A percentile compares a stretch with the other conserved stretches of the same genome.
Conservation (phyloP, 192 early-diverging fungal genomes). For the Ambispora gerdemannii region DNA sequence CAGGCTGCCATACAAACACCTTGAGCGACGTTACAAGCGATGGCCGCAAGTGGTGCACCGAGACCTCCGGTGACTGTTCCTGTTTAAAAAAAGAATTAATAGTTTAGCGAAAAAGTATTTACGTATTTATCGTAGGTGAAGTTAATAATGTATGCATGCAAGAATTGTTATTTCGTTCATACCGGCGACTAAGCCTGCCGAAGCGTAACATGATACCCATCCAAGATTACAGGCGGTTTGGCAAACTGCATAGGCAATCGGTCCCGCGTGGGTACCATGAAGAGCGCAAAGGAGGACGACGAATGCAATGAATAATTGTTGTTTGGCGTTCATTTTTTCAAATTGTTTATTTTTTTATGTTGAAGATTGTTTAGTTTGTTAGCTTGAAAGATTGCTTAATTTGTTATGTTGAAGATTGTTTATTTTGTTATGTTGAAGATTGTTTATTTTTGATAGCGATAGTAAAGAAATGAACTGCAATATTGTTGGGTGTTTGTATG, state of each 20-base stretch:
- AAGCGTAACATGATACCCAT: slow-evolving; percentile 8
- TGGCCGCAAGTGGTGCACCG: not conserved
- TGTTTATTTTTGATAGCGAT: too few species aligned
- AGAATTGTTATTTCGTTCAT: not conserved
- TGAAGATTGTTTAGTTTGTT: too few species aligned
- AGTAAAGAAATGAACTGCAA: too few species aligned
- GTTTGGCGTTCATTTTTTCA: too few species aligned
- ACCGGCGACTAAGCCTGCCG: not conserved
- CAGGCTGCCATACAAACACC: slow-evolving; percentile 20
- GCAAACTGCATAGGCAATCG: not conserved
- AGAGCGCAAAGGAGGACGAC: not conserved
- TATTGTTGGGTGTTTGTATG: too few species aligned
- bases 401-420: too few species aligned
- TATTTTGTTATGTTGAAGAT: too few species aligned
- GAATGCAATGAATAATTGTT: not conserved
- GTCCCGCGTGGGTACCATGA: not conserved
- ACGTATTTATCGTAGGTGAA: too few species aligned
- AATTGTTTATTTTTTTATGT: too few species aligned
- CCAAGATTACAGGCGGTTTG: slow-evolving; percentile 16
- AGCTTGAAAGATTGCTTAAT: too few species aligned
- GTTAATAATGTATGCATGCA: too few species aligned
- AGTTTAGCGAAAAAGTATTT: too few species aligned
- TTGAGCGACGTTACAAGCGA: slow-evolving; percentile 10
- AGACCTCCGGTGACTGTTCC: slow-evolving; percentile 4
- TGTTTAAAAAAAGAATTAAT: not conserved